phyloP scores from a whole-genome alignment of 2,329 filamentous ascomycete genomes.

The Aspergillaceae sp. region DNA sequence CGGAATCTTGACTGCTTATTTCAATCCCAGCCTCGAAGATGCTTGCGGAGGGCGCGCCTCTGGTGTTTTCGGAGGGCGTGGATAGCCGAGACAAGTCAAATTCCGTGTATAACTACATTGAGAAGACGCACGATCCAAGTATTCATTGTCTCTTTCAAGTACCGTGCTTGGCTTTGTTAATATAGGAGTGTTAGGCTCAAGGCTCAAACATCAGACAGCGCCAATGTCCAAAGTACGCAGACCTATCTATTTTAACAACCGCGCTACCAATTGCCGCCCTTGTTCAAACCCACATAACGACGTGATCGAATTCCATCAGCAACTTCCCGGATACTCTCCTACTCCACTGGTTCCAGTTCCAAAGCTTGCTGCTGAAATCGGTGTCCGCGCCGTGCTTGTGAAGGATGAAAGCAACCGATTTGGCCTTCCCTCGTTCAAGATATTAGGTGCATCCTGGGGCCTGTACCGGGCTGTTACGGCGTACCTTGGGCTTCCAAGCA shows the following conservation, averaged over 20 bases:
- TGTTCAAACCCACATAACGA: slow-evolving; percentile 6
- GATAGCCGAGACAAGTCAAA: background rate
- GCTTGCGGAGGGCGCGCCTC: background rate
- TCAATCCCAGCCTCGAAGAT: background rate
- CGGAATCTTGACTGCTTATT: background rate
- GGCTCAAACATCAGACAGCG: background rate
- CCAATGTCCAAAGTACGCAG: slow-evolving; percentile 7
- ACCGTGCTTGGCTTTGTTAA: too few species aligned
- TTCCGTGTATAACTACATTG: background rate
- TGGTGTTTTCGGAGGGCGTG: background rate
- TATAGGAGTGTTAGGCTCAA: too few species aligned
- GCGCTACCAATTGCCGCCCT: slow-evolving; percentile 8
- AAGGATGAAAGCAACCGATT: slow-evolving; percentile 65
- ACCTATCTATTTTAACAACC: slow-evolving; percentile 20
- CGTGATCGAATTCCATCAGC: slow-evolving; percentile 44
- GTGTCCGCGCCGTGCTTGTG: slow-evolving; percentile 50
- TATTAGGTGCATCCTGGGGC: slow-evolving; percentile 70
- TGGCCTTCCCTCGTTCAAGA: slow-evolving; percentile 68
- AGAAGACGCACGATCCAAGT: too few species aligned
- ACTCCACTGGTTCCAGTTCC: slow-evolving; percentile 50
- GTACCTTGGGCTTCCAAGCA: slow-evolving; percentile 37
- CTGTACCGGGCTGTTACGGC: slow-evolving; percentile 50
- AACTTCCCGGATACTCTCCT: slow-evolving; percentile 47
- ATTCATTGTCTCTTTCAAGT: too few species aligned
- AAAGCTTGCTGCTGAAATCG: slow-evolving; percentile 49